These are phyloP conservation scores for Oryza punctata DNA, from an alignment of 176 grass and related monocot genomes.

Conservation along the genomic window DNA sequence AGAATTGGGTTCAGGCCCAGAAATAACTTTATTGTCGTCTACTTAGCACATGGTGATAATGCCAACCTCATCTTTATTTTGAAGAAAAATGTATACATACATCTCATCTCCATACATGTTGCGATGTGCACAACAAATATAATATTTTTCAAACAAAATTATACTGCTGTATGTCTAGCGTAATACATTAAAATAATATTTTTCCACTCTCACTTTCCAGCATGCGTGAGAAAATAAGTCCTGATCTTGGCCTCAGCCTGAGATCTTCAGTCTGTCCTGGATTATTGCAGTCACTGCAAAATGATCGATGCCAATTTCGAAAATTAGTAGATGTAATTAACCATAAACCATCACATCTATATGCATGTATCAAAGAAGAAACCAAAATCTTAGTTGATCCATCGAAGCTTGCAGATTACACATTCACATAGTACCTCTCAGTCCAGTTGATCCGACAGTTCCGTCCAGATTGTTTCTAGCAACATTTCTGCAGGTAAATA, in stretches of 20 bases:
- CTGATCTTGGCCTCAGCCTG: background rate
- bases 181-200: background rate
- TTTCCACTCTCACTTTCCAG: background rate
- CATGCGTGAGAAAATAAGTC: too few species aligned
- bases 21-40: too few species aligned
- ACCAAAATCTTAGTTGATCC: background rate
- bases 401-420: background rate
- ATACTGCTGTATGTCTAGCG: background rate
- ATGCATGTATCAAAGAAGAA: background rate
- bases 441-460: conserved; percentile 23
- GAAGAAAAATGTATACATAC: background rate
- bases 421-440: conserved; percentile 29
- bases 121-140: background rate
- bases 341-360: background rate
- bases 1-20: background rate
- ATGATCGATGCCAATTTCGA: background rate
- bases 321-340: background rate
- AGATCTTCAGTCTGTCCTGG: conserved; percentile 24
- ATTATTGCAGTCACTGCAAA: conserved; percentile 27
- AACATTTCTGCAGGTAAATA: conserved; percentile 36
- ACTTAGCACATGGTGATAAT: background rate
- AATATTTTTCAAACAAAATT: background rate
- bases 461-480: conserved; percentile 18
- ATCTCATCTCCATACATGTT: conserved; percentile 1
- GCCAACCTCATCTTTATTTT: background rate